Percentiles rank a stretch among this genome's conserved stretches.
These are phyloP conservation scores for Prunella vulgaris DNA, from an alignment of 257 asterid species.

Conservation along the genomic window DNA sequence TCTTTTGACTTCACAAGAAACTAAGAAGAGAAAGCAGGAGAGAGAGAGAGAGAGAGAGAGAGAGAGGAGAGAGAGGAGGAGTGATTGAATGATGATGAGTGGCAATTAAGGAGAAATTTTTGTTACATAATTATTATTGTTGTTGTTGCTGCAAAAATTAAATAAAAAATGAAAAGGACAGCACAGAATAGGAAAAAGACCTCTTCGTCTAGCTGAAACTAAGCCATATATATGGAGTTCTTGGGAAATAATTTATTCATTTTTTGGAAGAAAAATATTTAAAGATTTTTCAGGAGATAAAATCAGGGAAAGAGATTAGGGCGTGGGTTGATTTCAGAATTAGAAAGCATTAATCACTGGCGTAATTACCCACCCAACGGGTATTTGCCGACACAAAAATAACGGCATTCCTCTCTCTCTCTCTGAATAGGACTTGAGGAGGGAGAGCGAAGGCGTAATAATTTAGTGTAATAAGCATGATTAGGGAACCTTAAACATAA, in stretches of 20 bases:
- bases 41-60: conserved; percentile 8
- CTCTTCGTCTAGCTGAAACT: conserved; percentile 41
- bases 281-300: neutral
- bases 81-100: conserved; percentile 66
- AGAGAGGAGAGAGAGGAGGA: conserved; percentile 11
- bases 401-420: conserved; percentile 23
- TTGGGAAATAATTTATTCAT: neutral
- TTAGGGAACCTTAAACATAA: conserved; percentile 25
- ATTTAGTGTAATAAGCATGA: conserved; percentile 18
- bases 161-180: conserved; percentile 57
- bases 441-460: conserved; percentile 14
- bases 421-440: neutral
- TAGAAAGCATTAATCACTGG: conserved; percentile 42
- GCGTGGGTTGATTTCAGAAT: conserved; percentile 28
- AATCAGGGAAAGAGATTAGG: conserved; percentile 4
- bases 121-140: neutral
- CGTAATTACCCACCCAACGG: conserved; percentile 39
- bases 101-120: conserved; percentile 57
- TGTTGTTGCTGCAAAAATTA: neutral
- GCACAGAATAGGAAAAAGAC: conserved; percentile 55
- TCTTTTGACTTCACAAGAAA: conserved; percentile 23
- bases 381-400: conserved; percentile 73
- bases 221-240: conserved; percentile 27
- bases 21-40: conserved; percentile 24
- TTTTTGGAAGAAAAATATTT: neutral